These are phyloP conservation scores for Austroboletus eburneus DNA, from an alignment of 768 basidiomycete species.

Conservation along the genomic window DNA sequence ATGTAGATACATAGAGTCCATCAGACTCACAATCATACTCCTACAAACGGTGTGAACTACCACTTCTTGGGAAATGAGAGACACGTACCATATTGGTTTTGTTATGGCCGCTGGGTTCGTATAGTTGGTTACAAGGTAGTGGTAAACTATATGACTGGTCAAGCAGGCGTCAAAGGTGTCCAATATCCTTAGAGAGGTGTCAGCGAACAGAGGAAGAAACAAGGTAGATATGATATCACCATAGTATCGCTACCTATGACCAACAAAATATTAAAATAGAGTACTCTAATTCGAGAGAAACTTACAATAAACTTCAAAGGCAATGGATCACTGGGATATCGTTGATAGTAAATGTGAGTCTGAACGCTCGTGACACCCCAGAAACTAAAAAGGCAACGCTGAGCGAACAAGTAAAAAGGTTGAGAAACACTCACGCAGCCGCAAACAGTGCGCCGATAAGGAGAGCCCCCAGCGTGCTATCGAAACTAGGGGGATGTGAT, in stretches of 20 bases:
- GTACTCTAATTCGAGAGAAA: background rate
- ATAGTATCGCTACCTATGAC: constrained; percentile 26
- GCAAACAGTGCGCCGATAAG: constrained; percentile 51
- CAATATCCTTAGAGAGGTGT: constrained; percentile 28
- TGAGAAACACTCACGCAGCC: constrained; percentile 40
- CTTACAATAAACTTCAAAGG: constrained; percentile 38
- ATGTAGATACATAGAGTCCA: background rate
- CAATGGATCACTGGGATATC: constrained; percentile 31
- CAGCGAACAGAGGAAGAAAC: background rate
- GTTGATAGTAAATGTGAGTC: constrained; percentile 47
- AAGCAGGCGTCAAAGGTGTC: constrained; percentile 55
- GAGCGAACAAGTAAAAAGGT: background rate
- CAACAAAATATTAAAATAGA: constrained; percentile 34
- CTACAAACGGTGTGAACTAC: constrained; percentile 22
- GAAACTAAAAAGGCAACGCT: constrained; percentile 33
- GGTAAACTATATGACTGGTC: constrained; percentile 53
- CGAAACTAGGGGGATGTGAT: constrained; percentile 29
- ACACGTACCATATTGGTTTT: constrained; percentile 42
- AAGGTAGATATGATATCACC: background rate
- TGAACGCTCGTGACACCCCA: constrained; percentile 57
- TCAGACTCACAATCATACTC: constrained; percentile 46
- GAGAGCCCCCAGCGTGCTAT: constrained; percentile 51
- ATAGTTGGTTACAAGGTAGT: constrained; percentile 55
- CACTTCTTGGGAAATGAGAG: background rate
- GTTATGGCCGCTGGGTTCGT: constrained; percentile 42